Evolutionary conservation across 2,329 filamentous ascomycete species (phyloP).

Genomic region (Aureobasidium sp.): DNA sequence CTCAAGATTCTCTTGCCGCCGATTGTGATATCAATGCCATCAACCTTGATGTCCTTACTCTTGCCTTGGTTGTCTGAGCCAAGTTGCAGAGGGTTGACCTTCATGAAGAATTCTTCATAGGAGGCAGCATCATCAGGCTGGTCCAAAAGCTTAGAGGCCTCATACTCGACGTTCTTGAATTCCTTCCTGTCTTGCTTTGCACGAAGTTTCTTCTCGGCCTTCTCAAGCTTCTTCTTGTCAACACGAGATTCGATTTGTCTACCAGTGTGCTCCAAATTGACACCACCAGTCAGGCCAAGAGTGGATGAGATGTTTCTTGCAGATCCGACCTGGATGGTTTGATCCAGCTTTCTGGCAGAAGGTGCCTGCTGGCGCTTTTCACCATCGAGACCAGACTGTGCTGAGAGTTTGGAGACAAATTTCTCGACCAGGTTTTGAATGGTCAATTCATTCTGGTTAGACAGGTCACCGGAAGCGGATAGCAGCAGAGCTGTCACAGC

Average conservation of each 20-base stretch:
- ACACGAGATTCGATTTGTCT: slow-evolving; percentile 97
- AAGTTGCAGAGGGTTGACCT: slow-evolving; percentile 91
- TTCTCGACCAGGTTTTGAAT: slow-evolving; percentile 81
- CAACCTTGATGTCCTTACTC: slow-evolving; percentile 98
- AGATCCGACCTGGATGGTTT: slow-evolving; percentile 88
- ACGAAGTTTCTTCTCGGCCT: slow-evolving; percentile 93
- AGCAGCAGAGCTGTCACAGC: slow-evolving; percentile 82
- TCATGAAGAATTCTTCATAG: slow-evolving; percentile 99
- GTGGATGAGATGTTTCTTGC: slow-evolving; percentile 96
- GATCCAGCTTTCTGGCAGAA: slow-evolving; percentile 77
- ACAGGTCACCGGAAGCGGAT: slow-evolving; percentile 83
- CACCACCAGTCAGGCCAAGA: slow-evolving; percentile 73
- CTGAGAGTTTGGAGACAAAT: slow-evolving; percentile 77
- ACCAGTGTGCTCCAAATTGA: slow-evolving; percentile 87
- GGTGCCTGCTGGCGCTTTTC: slow-evolving; percentile 65
- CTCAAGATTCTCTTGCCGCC: slow-evolving; percentile 80
- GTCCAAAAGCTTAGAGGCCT: slow-evolving; percentile 83
- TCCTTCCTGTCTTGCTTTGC: slow-evolving; percentile 98
- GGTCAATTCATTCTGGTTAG: slow-evolving; percentile 62
- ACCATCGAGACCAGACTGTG: slow-evolving; percentile 60
- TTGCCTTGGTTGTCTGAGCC: slow-evolving; percentile 63
- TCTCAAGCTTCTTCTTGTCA: slow-evolving; percentile 97
- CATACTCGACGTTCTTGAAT: slow-evolving; percentile 97
- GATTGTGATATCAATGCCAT: slow-evolving; percentile 92
- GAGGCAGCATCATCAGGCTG: slow-evolving; percentile 76